Base-by-base conservation (phyloP, 306 rosid species). In the Gastrolobium bilobum region DNA sequence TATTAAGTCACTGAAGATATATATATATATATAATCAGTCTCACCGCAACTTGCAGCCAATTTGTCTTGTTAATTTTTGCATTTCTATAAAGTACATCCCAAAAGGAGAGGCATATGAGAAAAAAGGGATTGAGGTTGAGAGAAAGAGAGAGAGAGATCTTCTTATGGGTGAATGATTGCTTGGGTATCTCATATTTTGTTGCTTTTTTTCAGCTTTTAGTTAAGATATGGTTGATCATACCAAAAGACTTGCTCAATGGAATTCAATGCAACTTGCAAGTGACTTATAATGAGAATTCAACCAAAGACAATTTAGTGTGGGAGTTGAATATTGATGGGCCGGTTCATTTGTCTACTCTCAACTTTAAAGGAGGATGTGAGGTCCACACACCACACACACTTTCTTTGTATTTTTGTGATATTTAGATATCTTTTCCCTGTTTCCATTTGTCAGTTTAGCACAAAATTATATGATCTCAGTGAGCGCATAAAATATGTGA, bases 81-180 rank as follows among this genome's bases (percentile, higher is more conserved):
- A 59, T 84, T 38, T 51, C 6, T 60, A 79, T 58, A 78, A 86
- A 79, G 85, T 76, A 86, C 84, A 81, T 77, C 77, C 33, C 57
- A 56, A 76, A 89, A 73, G 57, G 80, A 53, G 14, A 64, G n/a
- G 33, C 26, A 52, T 53, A 70, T 38, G 34, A 20, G 39, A 39
- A 60, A 60, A 76, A 82, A 73, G 78, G 56, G 10, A 35, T 46
- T 75, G 81, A 76, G 68, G 68, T 31, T 62, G 85, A 77, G 78
- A 61, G 26, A 20, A 59, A 71, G 48, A 50, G 71, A 79, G 83
- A 70, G 77, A 73, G 58, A 68, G 35, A 59, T 59, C 35, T 73
- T 82, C 0, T 68, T 64, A 44, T 62, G 68, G 77, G 78, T 73
- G 47, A 68, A 39, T 56, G 78, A 57, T 52, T 83, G 34, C 68